Conservation (phyloP, 2,329 filamentous ascomycete genomes). For the Curvularia spicifera region DNA sequence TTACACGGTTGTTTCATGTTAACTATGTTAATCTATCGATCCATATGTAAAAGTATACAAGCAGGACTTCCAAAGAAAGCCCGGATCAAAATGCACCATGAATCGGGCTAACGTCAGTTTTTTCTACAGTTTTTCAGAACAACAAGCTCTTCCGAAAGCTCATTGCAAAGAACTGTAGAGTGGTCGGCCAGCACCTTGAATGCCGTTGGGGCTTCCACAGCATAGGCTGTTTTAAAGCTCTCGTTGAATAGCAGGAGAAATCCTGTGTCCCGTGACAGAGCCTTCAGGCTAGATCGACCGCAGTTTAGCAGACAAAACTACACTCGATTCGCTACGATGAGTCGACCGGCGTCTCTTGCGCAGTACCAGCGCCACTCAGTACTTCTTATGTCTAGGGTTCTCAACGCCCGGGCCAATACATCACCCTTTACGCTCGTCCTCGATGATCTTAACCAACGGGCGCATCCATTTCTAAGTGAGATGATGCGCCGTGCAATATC, state of each 20-base stretch:
- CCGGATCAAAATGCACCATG: neutral
- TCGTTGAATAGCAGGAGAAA: neutral
- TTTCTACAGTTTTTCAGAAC: conserved; percentile 14
- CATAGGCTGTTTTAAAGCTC: neutral
- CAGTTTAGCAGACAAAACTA: conserved; percentile 16
- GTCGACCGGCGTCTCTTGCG: conserved; percentile 27
- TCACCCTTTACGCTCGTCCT: conserved; percentile 87
- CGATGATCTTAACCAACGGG: conserved; percentile 84
- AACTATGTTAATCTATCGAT: neutral
- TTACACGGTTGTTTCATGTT: neutral
- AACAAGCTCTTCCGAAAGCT: conserved; percentile 9
- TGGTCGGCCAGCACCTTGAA: conserved; percentile 18
- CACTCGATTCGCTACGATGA: conserved; percentile 24
- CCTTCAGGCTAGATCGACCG: conserved; percentile 29
- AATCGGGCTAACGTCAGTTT: conserved; percentile 13
- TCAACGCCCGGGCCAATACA: conserved; percentile 77
- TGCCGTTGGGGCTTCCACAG: neutral
- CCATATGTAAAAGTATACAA: neutral
- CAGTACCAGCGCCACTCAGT: conserved; percentile 85
- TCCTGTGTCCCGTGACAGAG: conserved; percentile 5
- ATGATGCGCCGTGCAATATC: conserved; percentile 70
- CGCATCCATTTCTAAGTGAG: conserved; percentile 71
- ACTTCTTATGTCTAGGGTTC: conserved; percentile 79
- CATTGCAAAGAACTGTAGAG: conserved; percentile 6
- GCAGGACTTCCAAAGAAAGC: neutral